Percentiles rank a stretch among this genome's conserved stretches.
Conservation (phyloP, 1,139 yeast species). For the Martiniozyma asiatica region DNA sequence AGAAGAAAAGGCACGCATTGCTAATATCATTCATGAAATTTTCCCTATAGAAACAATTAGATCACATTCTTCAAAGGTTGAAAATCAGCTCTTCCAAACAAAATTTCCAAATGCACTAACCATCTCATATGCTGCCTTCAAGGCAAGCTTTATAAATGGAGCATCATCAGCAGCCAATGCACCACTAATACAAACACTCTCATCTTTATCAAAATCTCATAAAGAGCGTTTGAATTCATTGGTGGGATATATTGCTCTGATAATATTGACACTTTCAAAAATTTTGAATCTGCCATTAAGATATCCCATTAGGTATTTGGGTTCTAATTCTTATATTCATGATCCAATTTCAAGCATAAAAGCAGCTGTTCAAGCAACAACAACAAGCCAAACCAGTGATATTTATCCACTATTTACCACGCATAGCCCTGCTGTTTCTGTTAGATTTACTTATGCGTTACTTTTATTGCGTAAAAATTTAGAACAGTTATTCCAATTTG, state of each 20-base stretch:
- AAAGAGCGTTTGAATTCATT: constrained; percentile 32
- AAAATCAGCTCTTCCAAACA: constrained; percentile 25
- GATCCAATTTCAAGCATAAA: constrained; percentile 31
- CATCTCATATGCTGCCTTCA: constrained; percentile 2
- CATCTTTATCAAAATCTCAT: constrained; percentile 9
- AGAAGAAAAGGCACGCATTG: constrained; percentile 11
- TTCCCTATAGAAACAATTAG: constrained; percentile 11
- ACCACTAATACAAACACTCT: constrained; percentile 8
- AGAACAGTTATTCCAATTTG: constrained; percentile 33
- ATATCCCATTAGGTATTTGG: constrained; percentile 38
- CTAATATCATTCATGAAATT: constrained; percentile 7
- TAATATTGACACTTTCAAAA: constrained; percentile 29
- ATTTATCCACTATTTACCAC: constrained; percentile 37
- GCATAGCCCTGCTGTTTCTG: constrained; percentile 29
- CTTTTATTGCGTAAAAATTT: constrained; percentile 35
- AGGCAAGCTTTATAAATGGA: constrained; percentile 3
- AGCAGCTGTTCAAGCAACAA: constrained; percentile 1
- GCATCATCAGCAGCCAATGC: constrained; percentile 4
- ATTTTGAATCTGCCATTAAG: constrained; percentile 36
- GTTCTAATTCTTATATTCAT: constrained; percentile 37
- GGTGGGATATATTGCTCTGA: constrained; percentile 35
- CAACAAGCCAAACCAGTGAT: constrained; percentile 15
- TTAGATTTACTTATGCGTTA: constrained; percentile 40
- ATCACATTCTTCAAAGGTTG: constrained; percentile 13
- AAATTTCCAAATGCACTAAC: constrained; percentile 14